Evolutionary conservation across 495 filamentous ascomycete species (phyloP), one percentile per base, ranked within the genome.

Genomic region (Penicillium ochrochloron): DNA sequence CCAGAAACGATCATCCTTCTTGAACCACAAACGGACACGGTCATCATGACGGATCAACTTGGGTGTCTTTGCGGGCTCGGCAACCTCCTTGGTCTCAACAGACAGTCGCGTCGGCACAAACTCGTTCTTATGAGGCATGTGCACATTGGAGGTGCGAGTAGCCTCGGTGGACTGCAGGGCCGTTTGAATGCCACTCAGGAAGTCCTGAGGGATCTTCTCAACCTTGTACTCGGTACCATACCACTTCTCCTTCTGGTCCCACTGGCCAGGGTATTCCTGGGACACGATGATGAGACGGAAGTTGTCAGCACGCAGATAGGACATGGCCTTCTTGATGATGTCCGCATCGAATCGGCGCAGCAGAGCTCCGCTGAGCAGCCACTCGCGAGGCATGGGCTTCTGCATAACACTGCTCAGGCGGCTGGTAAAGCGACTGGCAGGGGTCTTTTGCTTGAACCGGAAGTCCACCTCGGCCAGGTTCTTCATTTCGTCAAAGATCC

Each of bases 1-100:
- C 95, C 95, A 99, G 79, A 97, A 99, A 0, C 88, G 92, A 69
- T 99, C 95, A 68, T 99, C 95, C 77, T 98, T 98, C 84, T 99
- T 99, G 78, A 86, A 97, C 95, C 95, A 99, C n/a, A 91, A 87
- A 34, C 95, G 88, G 2, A 90, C 87, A 9, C 87, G 78, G 21
- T 90, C 85, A 65, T 97, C 95, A 69, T 96, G 92, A 65, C 94
- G 89, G 62, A 99, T 90, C 37, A 99, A 85, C 69, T 88, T 90
- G 1, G 95, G 95, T 17, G 87, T 82, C 61, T 90, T 86, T 5
- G 86, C 78, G 14, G 92, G 90, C 69, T 90, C 85, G 55, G 87
- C 81, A 25, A 92, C 85, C 39, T 95, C 92, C 75, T 92, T 97
- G 80, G 94, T 97, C 75, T 97, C 93, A 1, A 99, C 95, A 25